A percentile compares a stretch with the other conserved stretches of the same genome.
Conservation (phyloP, 305 asterid genomes). For the Rubia tinctorum region DNA sequence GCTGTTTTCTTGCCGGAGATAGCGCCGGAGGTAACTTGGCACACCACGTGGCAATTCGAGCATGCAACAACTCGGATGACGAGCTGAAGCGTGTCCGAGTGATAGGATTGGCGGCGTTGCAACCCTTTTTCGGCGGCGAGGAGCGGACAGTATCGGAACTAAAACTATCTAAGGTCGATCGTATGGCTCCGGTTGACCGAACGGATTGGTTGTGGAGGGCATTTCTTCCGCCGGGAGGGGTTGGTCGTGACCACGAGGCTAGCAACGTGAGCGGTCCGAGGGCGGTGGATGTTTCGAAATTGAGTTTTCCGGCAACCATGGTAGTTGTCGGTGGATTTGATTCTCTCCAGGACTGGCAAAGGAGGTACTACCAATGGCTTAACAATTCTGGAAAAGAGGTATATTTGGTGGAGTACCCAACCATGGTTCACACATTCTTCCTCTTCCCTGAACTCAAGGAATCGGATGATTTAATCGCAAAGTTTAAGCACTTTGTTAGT, state of each 20-base stretch:
- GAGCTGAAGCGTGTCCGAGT: constrained; percentile 24
- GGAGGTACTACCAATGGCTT: constrained; percentile 62
- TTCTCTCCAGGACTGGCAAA: constrained; percentile 76
- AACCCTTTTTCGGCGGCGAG: constrained; percentile 83
- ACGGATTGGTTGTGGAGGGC: constrained; percentile 83
- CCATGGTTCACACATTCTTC: constrained; percentile 71
- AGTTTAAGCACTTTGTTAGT: constrained; percentile 39
- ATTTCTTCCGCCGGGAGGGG: constrained; percentile 38
- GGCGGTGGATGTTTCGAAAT: constrained; percentile 53
- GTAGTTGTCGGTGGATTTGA: constrained; percentile 79
- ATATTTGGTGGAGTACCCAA: constrained; percentile 56
- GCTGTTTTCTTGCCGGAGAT: constrained; percentile 82
- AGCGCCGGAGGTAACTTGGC: constrained; percentile 83
- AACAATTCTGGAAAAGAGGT: constrained; percentile 62
- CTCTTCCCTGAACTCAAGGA: constrained; percentile 65
- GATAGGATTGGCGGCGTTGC: constrained; percentile 61
- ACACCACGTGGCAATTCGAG: constrained; percentile 57
- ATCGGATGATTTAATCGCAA: constrained; percentile 40
- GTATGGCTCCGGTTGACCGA: constrained; percentile 27
- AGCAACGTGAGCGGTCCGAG: constrained; percentile 76
- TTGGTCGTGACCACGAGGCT: constrained; percentile 65
- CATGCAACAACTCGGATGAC: constrained; percentile 20
- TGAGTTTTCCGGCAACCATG: constrained; percentile 60
- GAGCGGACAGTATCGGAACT: constrained; percentile 62
- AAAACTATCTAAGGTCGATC: constrained; percentile 35